These are phyloP conservation scores for Aspergillus ruber DNA, from an alignment of 2,329 filamentous ascomycete species.

Conservation along the genomic window DNA sequence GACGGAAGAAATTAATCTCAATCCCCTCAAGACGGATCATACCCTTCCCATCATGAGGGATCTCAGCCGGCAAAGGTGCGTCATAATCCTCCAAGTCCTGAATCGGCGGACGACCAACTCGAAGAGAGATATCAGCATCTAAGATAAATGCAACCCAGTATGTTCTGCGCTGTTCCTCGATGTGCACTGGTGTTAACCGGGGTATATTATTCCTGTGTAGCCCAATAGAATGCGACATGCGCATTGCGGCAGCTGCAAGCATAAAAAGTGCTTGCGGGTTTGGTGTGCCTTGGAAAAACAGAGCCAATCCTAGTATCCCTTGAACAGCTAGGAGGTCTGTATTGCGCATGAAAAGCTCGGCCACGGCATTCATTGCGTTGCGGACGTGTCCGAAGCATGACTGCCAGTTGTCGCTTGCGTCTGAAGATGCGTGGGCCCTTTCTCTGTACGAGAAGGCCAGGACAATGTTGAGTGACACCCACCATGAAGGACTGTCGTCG, in stretches of 20 bases:
- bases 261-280: constrained; percentile 17
- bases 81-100: constrained; percentile 14
- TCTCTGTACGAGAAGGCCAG: constrained; percentile 14
- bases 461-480: constrained; percentile 15
- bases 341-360: constrained; percentile 12
- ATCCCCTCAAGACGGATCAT: constrained; percentile 3
- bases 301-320: constrained; percentile 12
- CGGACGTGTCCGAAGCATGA: constrained; percentile 12
- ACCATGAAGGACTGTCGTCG: constrained; percentile 14
- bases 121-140: constrained; percentile 16
- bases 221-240: constrained; percentile 16
- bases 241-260: constrained; percentile 15
- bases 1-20: constrained; percentile 11
- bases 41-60: constrained; percentile 7
- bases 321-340: constrained; percentile 14
- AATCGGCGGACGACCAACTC: constrained; percentile 13
- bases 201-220: constrained; percentile 10
- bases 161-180: constrained; percentile 11
- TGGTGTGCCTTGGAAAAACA: constrained; percentile 18
- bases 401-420: constrained; percentile 9
- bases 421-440: constrained; percentile 5
- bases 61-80: constrained; percentile 6
- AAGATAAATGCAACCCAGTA: constrained; percentile 19
- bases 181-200: constrained; percentile 7
- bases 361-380: constrained; percentile 13